These are phyloP conservation scores for Pseudopithomyces maydicus DNA, from an alignment of 2,329 filamentous ascomycete species.

Conservation along the genomic window DNA sequence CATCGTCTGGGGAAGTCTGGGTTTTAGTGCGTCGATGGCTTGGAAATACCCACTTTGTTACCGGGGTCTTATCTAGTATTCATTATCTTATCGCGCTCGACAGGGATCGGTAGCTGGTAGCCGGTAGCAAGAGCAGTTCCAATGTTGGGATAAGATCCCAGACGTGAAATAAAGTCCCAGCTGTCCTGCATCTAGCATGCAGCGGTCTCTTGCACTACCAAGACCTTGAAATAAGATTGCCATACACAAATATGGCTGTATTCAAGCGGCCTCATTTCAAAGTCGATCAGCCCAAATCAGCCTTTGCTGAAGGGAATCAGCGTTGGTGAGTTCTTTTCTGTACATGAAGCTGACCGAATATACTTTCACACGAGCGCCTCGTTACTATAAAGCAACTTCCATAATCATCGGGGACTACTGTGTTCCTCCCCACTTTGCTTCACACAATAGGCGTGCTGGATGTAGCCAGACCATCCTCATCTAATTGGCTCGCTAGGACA, in stretches of 20 bases:
- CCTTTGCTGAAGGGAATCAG: conserved; percentile 50
- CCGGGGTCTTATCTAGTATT: not conserved
- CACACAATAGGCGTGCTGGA: no score
- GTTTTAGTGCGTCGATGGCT: no score
- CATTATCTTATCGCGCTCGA: not conserved
- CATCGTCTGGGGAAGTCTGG: not conserved
- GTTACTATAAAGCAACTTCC: no score
- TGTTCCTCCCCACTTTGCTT: no score
- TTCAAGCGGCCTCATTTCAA: conserved; percentile 48
- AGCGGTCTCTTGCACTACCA: not conserved
- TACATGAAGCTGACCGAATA: no score
- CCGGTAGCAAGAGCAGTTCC: not conserved
- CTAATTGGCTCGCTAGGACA: conserved; percentile 35
- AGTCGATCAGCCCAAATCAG: conserved; percentile 52
- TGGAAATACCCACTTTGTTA: not conserved
- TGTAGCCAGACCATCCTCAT: not conserved
- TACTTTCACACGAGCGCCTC: no score
- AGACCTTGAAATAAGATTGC: no score
- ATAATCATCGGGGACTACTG: no score
- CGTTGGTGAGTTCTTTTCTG: conserved; percentile 32
- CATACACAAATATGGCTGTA: conserved; percentile 23
- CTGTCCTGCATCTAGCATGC: not conserved
- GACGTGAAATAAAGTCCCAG: not conserved
- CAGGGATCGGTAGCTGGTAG: not conserved
- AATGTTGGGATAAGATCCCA: not conserved